Evolutionary conservation across 2,329 filamentous ascomycete species (phyloP), one percentile per base, ranked within the genome.

Genomic region (Cadophora gregata): DNA sequence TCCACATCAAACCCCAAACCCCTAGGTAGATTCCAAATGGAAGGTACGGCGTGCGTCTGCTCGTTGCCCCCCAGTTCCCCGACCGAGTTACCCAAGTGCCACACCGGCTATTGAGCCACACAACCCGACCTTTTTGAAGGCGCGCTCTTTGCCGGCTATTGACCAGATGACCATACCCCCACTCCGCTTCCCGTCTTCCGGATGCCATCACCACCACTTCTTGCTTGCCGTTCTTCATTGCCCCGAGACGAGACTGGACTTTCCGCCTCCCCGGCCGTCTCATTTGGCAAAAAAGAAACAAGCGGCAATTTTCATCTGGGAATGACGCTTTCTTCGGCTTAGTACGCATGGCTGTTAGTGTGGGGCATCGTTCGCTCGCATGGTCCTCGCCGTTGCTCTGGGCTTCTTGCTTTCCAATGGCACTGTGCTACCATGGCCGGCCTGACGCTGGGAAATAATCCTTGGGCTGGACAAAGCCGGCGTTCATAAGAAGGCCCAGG

Each of bases 401-500:
- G 48, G 47, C 33, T 10, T 50, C n/a, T n/a, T n/a, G n/a, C n/a
- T n/a, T n/a, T n/a, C n/a, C n/a, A n/a, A n/a, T 33, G 29, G 21
- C 31, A 42, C 55, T 58, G 55, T 58, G 55, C 31, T 42, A 58
- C 55, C 24, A 42, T 42, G 55, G 55, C 33, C 33, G 53, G 42
- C 51, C 53, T 53, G 56, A 33, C 45, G 19, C 47, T 53, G 42
- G 42, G 42, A 21, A 47, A 47, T 47, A 24, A 58, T 58, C 31
- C 55, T 56, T 56, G 33, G 33, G 55, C 55, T 58, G 55, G 33
- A 21, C 55, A 36, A 24, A 31, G 4, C 62, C 27, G 24, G 38
- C 48, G 47, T 36, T 62, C 66, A 68, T 67, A 70, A 69, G 38
- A 47, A 50, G 62, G 53, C 51, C 36, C 31, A 42, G 51, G 62